Percentiles rank a stretch among this genome's conserved stretches.
Evolutionary conservation across 2,329 filamentous ascomycete species (phyloP).

Genomic region (Fusarium anguioides): DNA sequence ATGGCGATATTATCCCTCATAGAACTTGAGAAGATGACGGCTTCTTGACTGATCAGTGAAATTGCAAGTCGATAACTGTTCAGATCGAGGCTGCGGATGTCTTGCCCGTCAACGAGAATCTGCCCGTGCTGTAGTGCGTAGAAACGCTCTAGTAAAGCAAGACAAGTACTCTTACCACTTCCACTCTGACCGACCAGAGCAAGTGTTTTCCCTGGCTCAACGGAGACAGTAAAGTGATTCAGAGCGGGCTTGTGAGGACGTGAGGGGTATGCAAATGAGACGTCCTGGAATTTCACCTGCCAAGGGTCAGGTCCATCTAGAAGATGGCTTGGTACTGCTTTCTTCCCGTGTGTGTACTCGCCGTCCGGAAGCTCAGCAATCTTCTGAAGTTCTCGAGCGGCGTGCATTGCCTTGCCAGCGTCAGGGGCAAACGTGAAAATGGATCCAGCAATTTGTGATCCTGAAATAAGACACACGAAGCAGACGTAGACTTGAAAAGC

Average conservation of each 20-base stretch:
- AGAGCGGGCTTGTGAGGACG: slow-evolving; percentile 65
- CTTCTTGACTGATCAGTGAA: slow-evolving; percentile 79
- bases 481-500: slow-evolving; percentile 61
- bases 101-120: slow-evolving; percentile 71
- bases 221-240: slow-evolving; percentile 68
- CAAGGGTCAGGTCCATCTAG: background rate
- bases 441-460: slow-evolving; percentile 54
- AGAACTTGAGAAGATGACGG: slow-evolving; percentile 75
- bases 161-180: slow-evolving; percentile 77
- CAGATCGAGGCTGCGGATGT: slow-evolving; percentile 68
- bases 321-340: background rate
- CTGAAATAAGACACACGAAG: slow-evolving; percentile 63
- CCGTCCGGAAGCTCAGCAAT: background rate
- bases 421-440: slow-evolving; percentile 50
- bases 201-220: slow-evolving; percentile 75
- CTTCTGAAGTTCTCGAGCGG: background rate
- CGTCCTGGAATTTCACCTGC: background rate
- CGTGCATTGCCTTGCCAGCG: slow-evolving; percentile 28
- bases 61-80: slow-evolving; percentile 72
- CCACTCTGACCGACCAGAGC: slow-evolving; percentile 76
- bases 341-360: background rate
- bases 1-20: slow-evolving; percentile 74
- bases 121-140: slow-evolving; percentile 68
- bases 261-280: slow-evolving; percentile 59
- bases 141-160: slow-evolving; percentile 73